phyloP scores from a whole-genome alignment of 768 basidiomycete species.

The Podaxis rugospora region DNA sequence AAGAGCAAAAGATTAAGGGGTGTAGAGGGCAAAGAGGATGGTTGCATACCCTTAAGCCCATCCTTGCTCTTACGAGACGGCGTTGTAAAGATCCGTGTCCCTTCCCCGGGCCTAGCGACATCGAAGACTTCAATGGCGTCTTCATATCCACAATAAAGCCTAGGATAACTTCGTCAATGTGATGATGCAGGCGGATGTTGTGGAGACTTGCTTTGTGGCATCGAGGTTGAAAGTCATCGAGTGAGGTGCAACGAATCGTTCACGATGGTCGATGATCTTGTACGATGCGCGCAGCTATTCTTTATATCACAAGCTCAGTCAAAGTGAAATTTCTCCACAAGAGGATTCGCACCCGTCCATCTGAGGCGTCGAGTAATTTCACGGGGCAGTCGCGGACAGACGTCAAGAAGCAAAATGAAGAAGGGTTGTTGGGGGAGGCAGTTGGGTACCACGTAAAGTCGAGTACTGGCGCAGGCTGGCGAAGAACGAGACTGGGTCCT shows the following conservation, averaged over 20 bases:
- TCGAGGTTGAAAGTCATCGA: conserved; percentile 72
- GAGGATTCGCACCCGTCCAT: conserved; percentile 57
- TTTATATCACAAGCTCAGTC: neutral
- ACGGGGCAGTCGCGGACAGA: conserved; percentile 85
- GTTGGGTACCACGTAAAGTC: conserved; percentile 85
- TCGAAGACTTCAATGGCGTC: conserved; percentile 86
- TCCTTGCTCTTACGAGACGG: conserved; percentile 75
- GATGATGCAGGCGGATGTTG: neutral
- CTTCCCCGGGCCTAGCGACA: conserved; percentile 66
- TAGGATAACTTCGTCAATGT: conserved; percentile 21
- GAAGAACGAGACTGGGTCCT: conserved; percentile 24
- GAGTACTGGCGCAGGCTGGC: conserved; percentile 68
- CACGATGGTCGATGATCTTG: conserved; percentile 88
- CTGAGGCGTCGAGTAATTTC: conserved; percentile 74
- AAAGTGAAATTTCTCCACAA: neutral
- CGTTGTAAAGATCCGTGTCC: conserved; percentile 64
- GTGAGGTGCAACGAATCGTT: conserved; percentile 85
- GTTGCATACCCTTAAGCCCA: conserved; percentile 73
- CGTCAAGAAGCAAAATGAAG: conserved; percentile 77
- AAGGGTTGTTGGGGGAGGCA: conserved; percentile 52
- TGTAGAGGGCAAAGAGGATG: neutral
- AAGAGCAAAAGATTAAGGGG: neutral
- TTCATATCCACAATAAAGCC: conserved; percentile 86
- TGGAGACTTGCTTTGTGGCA: conserved; percentile 52
- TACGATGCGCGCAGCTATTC: conserved; percentile 88